These are phyloP conservation scores for Davidsoniella neocaledoniae DNA, from an alignment of 2,329 filamentous ascomycete species.

Conservation along the genomic window DNA sequence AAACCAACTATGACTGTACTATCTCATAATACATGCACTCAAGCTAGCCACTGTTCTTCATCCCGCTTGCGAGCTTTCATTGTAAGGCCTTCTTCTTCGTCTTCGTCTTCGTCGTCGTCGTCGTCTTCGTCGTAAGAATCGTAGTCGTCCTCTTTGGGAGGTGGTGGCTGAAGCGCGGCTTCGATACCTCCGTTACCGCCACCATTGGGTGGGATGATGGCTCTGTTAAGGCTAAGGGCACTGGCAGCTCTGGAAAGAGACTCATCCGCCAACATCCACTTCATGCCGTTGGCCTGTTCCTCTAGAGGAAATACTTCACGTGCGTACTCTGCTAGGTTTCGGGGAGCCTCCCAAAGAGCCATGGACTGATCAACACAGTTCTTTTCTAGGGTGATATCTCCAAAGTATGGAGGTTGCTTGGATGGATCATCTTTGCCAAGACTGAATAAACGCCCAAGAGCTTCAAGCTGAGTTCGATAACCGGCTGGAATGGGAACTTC, in stretches of 20 bases:
- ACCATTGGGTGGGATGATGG: conserved; percentile 9
- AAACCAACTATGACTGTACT: neutral
- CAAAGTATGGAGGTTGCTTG: conserved; percentile 48
- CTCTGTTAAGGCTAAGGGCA: conserved; percentile 6
- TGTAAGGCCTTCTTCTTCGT: conserved; percentile 30
- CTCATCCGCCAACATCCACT: conserved; percentile 63
- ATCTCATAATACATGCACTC: conserved; percentile 6
- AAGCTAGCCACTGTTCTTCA: conserved; percentile 44
- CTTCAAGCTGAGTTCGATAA: conserved; percentile 75
- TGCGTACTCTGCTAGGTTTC: conserved; percentile 86
- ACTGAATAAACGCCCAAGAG: conserved; percentile 42
- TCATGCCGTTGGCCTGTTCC: conserved; percentile 81
- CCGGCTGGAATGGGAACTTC: conserved; percentile 73
- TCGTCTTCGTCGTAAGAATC: conserved; percentile 30
- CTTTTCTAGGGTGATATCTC: conserved; percentile 36
- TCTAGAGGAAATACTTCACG: conserved; percentile 87
- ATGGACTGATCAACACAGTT: conserved; percentile 60
- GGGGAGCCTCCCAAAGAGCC: conserved; percentile 77
- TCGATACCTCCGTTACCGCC: conserved; percentile 21
- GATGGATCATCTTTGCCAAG: conserved; percentile 31
- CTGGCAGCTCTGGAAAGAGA: conserved; percentile 9
- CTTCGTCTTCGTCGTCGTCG: conserved; percentile 29
- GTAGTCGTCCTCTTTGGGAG: conserved; percentile 21
- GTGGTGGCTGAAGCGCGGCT: conserved; percentile 21
- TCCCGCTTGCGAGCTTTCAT: conserved; percentile 40